phyloP scores from a whole-genome alignment of 257 asterid species.

The Nicotiana tomentosiformis region DNA sequence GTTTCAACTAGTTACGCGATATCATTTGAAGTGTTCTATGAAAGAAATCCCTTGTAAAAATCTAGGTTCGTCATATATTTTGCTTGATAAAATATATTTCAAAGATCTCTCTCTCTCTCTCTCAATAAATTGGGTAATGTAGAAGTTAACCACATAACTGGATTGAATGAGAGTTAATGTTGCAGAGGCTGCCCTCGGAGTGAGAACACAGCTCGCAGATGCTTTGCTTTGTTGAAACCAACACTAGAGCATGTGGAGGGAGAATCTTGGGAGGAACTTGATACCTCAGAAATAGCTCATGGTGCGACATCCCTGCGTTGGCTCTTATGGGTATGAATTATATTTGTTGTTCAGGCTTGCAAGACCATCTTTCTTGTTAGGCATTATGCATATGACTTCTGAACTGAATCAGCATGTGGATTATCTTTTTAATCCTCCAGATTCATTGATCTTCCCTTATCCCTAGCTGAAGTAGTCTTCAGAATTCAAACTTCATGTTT shows the following conservation, averaged over 20 bases:
- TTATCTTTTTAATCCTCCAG: not conserved
- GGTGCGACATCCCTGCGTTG: conserved; percentile 78
- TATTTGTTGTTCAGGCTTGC: not conserved
- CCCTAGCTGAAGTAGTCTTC: not conserved
- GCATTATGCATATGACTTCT: not conserved
- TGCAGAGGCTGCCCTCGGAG: conserved; percentile 90
- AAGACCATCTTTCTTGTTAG: not conserved
- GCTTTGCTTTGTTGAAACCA: conserved; percentile 62
- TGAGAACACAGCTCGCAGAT: conserved; percentile 60
- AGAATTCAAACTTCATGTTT: not conserved
- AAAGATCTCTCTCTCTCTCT: not conserved
- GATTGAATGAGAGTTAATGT: conserved; percentile 61
- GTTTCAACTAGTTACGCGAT: not conserved
- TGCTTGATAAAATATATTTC: not conserved
- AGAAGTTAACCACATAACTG: conserved; percentile 28
- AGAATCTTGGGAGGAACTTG: conserved; percentile 99
- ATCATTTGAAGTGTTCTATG: not conserved
- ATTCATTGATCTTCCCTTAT: not conserved
- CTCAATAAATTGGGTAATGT: not conserved
- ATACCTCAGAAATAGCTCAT: conserved; percentile 42
- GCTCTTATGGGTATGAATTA: conserved; percentile 83
- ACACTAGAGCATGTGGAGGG: conserved; percentile 49
- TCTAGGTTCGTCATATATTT: not conserved
- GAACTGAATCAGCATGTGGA: not conserved
- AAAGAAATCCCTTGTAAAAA: not conserved